These are phyloP conservation scores for Kazachstania africana DNA, from an alignment of 805 yeast genomes.

Conservation along the genomic window DNA sequence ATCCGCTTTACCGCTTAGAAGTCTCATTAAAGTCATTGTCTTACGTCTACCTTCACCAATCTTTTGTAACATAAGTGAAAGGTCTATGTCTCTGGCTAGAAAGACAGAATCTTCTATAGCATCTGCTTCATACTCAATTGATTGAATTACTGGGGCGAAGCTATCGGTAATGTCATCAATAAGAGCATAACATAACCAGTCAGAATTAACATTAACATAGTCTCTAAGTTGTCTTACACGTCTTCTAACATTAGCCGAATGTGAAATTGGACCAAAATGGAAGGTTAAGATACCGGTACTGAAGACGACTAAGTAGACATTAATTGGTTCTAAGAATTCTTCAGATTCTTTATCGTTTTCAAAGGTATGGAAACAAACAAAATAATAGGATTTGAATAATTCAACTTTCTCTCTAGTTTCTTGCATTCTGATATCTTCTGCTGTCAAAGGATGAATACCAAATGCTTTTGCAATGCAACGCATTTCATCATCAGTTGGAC, in stretches of 20 bases:
- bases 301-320: constrained; percentile 63
- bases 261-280: constrained; percentile 57
- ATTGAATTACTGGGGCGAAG: constrained; percentile 70
- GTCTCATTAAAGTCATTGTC: constrained; percentile 85
- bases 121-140: constrained; percentile 70
- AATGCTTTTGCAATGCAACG: constrained; percentile 83
- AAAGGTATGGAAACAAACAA: constrained; percentile 94
- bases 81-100: constrained; percentile 62
- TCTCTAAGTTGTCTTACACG: constrained; percentile 72
- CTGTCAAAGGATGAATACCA: constrained; percentile 94
- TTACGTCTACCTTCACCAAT: constrained; percentile 85
- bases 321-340: constrained; percentile 72
- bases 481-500: constrained; percentile 95
- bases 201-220: constrained; percentile 66
- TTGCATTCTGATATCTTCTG: constrained; percentile 93
- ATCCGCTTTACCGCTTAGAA: constrained; percentile 88
- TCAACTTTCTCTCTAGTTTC: constrained; percentile 97
- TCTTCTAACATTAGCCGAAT: constrained; percentile 68
- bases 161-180: constrained; percentile 81
- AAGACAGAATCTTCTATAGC: constrained; percentile 75
- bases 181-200: constrained; percentile 73
- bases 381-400: constrained; percentile 77
- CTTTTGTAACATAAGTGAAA: constrained; percentile 61
- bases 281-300: constrained; percentile 56
- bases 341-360: constrained; percentile 72